Conservation (phyloP, 2,329 filamentous ascomycete genomes). For the Gaeumannomyces sp. region DNA sequence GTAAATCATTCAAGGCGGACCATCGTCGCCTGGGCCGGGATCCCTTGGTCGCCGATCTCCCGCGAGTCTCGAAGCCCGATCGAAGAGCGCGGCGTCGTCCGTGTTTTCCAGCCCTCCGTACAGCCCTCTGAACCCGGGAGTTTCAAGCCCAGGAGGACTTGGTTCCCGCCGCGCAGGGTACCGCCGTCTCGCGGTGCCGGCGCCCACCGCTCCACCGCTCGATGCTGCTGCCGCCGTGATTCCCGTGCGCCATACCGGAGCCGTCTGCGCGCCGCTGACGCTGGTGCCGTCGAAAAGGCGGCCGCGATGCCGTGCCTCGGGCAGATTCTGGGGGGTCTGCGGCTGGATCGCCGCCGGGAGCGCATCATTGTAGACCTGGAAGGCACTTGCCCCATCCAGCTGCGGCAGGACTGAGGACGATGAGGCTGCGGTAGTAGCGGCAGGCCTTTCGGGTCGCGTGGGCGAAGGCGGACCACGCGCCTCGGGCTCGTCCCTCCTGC, state of each 20-base stretch:
- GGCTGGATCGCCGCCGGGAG: slow-evolving; percentile 38
- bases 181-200: slow-evolving; percentile 15
- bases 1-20: neutral
- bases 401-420: neutral
- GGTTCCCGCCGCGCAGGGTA: slow-evolving; percentile 18
- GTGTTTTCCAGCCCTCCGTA: slow-evolving; percentile 44
- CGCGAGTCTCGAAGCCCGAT: slow-evolving; percentile 18
- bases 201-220: slow-evolving; percentile 13
- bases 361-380: slow-evolving; percentile 41
- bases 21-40: neutral
- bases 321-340: slow-evolving; percentile 44
- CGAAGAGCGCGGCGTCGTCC: slow-evolving; percentile 33
- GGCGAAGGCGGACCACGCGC: neutral
- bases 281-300: slow-evolving; percentile 20
- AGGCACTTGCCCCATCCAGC: slow-evolving; percentile 9
- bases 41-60: neutral
- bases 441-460: neutral
- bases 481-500: neutral
- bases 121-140: slow-evolving; percentile 38
- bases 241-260: slow-evolving; percentile 24
- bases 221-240: neutral
- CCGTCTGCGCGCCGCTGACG: slow-evolving; percentile 34
- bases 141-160: slow-evolving; percentile 32
- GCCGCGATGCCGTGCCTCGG: slow-evolving; percentile 41
- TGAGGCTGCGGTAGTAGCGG: neutral